These are phyloP conservation scores for Eremochloa ophiuroides DNA, from an alignment of 176 grass and related monocot species.

Conservation along the genomic window DNA sequence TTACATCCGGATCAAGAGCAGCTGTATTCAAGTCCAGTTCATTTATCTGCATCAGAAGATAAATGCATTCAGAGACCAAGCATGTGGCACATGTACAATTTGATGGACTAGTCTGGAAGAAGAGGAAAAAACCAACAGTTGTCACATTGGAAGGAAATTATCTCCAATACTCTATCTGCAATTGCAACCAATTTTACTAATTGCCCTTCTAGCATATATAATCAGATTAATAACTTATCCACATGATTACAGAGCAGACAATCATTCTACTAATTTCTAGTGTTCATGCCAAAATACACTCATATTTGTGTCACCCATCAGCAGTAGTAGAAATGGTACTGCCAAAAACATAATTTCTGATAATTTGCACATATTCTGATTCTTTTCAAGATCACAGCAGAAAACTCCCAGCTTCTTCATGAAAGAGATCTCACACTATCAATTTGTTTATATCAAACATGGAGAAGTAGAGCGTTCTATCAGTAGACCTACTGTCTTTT, in stretches of 20 bases:
- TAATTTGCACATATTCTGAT: background rate
- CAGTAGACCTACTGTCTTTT: background rate
- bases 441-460: constrained; percentile 17
- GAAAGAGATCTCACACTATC: background rate
- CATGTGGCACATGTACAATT: background rate
- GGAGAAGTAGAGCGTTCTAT: background rate
- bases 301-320: background rate
- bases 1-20: constrained; percentile 73
- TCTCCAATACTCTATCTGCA: background rate
- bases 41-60: constrained; percentile 54
- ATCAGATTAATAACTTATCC: background rate
- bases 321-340: background rate
- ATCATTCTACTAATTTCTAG: background rate
- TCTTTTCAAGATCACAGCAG: background rate
- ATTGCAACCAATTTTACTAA: background rate
- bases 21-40: constrained; percentile 62
- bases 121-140: background rate
- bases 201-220: background rate
- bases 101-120: background rate
- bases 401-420: background rate
- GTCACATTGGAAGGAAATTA: background rate
- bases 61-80: constrained; percentile 13
- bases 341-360: background rate
- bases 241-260: background rate
- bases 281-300: background rate